A percentile compares a stretch with the other conserved stretches of the same genome.
Evolutionary conservation across 164 flowering plant genomes (phyloP).

Genomic region (Houttuynia cordata): DNA sequence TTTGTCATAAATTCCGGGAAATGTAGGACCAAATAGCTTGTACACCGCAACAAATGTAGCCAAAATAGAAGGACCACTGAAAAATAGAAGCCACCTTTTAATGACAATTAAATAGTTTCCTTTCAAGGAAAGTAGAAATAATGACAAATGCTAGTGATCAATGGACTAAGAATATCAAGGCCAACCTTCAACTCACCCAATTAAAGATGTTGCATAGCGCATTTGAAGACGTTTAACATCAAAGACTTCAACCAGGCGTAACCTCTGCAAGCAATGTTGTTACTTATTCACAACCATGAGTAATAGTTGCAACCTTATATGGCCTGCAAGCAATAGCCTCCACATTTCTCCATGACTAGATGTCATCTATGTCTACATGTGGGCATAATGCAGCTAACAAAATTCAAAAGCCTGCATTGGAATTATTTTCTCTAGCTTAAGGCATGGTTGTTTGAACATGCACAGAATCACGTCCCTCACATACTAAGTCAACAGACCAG

Average conservation of each 20-base stretch:
- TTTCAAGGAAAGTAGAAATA: neutral
- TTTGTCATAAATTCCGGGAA: slow-evolving; percentile 86
- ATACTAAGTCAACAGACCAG: neutral
- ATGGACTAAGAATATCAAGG: slow-evolving; percentile 1
- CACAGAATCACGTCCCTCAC: neutral
- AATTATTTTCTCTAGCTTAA: too few relatives aligned
- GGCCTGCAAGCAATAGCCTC: neutral
- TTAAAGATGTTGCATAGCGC: slow-evolving; percentile 85
- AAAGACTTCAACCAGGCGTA: slow-evolving; percentile 89
- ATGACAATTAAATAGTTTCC: neutral
- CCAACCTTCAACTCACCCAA: slow-evolving; percentile 50
- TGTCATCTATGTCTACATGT: too few relatives aligned
- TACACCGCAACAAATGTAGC: slow-evolving; percentile 97
- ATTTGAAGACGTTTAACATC: slow-evolving; percentile 91
- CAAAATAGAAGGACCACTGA: slow-evolving; percentile 79
- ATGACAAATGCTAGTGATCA: neutral
- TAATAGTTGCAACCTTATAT: too few relatives aligned
- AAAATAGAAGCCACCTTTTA: slow-evolving; percentile 9
- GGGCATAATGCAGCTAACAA: too few relatives aligned
- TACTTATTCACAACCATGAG: neutral
- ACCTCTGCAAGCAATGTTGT: slow-evolving; percentile 34
- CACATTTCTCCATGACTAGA: too few relatives aligned
- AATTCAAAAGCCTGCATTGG: too few relatives aligned
- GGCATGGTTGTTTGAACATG: too few relatives aligned
- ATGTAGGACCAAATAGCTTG: slow-evolving; percentile 95